Evolutionary conservation across 1,284 basidiomycete species (phyloP).

Genomic region (Waitea zeae): DNA sequence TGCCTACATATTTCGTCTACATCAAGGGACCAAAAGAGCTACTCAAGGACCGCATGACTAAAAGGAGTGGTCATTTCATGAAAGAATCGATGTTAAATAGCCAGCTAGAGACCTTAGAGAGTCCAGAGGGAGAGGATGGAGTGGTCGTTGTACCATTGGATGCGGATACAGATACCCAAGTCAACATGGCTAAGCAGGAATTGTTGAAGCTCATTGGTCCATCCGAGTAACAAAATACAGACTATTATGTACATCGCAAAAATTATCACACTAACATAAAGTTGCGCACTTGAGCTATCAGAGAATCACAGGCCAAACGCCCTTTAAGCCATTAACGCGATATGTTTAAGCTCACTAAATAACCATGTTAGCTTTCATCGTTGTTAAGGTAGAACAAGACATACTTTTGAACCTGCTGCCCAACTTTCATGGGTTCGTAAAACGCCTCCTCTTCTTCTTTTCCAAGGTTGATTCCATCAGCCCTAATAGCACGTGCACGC

Average conservation of each 20-base stretch:
- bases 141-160: constrained; percentile 52
- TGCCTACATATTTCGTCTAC: constrained; percentile 71
- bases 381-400: constrained; percentile 11
- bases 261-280: too few species aligned
- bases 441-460: constrained; percentile 22
- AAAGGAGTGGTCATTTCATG: constrained; percentile 76
- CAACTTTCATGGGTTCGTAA: constrained; percentile 73
- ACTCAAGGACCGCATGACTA: constrained; percentile 53
- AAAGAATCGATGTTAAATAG: constrained; percentile 77
- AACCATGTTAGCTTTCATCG: constrained; percentile 1
- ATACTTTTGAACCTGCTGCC: constrained; percentile 71
- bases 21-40: constrained; percentile 54
- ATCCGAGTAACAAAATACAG: too few species aligned
- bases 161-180: constrained; percentile 39
- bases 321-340: constrained; percentile 59
- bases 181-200: constrained; percentile 20
- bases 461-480: constrained; percentile 18
- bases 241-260: too few species aligned
- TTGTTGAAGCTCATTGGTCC: constrained; percentile 11
- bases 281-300: not conserved
- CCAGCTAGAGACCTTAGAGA: constrained; percentile 69
- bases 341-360: constrained; percentile 63
- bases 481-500: constrained; percentile 23
- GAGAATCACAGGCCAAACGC: not conserved
- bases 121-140: constrained; percentile 50